A percentile compares a stretch with the other conserved stretches of the same genome.
These are phyloP conservation scores for Moesziomyces parantarcticus DNA, from an alignment of 1,284 basidiomycete species.

Conservation along the genomic window DNA sequence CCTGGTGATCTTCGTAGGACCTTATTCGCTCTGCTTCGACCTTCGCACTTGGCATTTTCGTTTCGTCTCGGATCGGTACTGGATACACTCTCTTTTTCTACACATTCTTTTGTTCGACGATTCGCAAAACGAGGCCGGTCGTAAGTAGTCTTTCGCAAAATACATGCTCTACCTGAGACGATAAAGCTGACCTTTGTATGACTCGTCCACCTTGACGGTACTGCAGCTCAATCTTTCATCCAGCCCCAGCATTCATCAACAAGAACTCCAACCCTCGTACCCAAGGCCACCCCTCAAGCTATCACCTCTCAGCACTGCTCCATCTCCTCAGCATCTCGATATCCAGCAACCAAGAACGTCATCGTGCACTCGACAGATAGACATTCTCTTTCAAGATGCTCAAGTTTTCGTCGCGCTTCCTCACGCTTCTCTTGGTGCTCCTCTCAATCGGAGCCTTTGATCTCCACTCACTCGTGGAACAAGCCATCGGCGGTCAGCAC, in stretches of 20 bases:
- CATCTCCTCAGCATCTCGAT: not conserved
- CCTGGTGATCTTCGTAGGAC: conserved; percentile 26
- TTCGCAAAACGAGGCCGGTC: conserved; percentile 21
- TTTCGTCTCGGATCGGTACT: conserved; percentile 7
- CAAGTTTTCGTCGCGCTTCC: conserved; percentile 33
- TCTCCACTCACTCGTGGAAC: conserved; percentile 16
- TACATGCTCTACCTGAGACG: no score
- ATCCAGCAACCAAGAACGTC: not conserved
- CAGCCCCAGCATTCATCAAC: not conserved
- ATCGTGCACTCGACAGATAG: not conserved
- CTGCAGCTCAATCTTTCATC: not conserved
- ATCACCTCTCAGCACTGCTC: not conserved
- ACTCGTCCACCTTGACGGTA: no score
- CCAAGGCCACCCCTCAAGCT: not conserved
- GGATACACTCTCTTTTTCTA: conserved; percentile 6
- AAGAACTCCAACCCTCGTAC: not conserved
- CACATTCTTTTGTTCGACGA: conserved; percentile 12
- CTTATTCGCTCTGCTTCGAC: not conserved
- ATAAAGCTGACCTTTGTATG: no score
- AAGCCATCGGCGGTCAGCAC: not conserved
- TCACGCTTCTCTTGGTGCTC: conserved; percentile 52
- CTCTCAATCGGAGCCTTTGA: conserved; percentile 49
- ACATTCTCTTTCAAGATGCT: conserved; percentile 23
- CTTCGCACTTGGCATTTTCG: conserved; percentile 4
- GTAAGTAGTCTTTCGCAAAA: conserved; percentile 10